Base-by-base conservation (phyloP, 1,284 basidiomycete genomes). In the Cerrena zonata region DNA sequence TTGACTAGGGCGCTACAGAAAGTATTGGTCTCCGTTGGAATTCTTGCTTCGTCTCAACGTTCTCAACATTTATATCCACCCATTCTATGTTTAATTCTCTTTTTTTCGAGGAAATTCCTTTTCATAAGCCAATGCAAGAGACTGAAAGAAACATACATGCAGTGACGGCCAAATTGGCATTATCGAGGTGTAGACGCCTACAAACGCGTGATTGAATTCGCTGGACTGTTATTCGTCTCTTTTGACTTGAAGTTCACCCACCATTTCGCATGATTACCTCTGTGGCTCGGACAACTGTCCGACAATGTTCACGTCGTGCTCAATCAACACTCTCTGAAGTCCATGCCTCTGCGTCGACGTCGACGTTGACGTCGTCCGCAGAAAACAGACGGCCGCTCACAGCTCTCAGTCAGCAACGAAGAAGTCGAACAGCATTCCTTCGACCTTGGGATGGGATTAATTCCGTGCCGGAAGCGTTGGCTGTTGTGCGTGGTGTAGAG, bases 401-500 rank as follows among this genome's bases (percentile, higher is more conserved):
- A 5, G 13, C 15, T 21, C 34, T 18, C 10, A 21, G 15, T 23
- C 13, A 21, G 30, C 39, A 25, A n/a, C 18, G 12, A 10, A 12
- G n/a, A 18, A 43, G 40, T n/a, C 48, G 50, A n/a, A 38, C 42
- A 5, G 23, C 47, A 21, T 47, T 41, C 45, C 34, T 51, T 15
- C 34, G 45, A 2, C 50, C 50, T 25, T 51, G 50, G 50, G 45
- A 42, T 23, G 21, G 21, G 34, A 25, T 51, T 12, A 24, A 48
- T 15, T 47, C 48, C 2, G 49, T 53, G 42, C 43, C 36, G 34
- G 48, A 53, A 24, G 38, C 39, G 2, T 37, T 47, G 21, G 52
- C 48, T 19, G 42, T 50, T 36, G 15, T 50, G 3, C 30, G 49
- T 15, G 52, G 37, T 15, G 15, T 53, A 15, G 52, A 53, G 45